phyloP scores from a whole-genome alignment of 139 green algal species.

The Tetradesmus lagerheimii region DNA sequence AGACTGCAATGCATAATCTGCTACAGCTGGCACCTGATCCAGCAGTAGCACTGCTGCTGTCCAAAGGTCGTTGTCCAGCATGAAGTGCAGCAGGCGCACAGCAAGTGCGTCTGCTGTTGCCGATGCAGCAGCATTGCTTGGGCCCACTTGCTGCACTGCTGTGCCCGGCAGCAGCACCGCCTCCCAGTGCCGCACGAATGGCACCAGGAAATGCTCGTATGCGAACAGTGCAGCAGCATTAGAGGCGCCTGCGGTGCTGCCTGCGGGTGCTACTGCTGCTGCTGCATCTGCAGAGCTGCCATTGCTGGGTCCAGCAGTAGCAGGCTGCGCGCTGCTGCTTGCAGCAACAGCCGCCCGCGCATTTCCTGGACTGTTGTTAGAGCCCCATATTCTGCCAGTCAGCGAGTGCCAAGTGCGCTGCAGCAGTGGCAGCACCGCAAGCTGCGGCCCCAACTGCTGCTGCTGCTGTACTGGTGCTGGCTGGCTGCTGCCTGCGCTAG shows the following conservation, averaged over 20 bases:
- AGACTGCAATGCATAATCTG: neutral
- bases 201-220: neutral
- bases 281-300: neutral
- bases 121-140: neutral
- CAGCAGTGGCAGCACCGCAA: neutral
- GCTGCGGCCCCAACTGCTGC: neutral
- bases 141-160: neutral
- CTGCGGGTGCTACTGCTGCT: neutral
- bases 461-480: neutral
- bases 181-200: neutral
- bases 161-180: neutral
- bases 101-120: neutral
- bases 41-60: neutral
- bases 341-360: neutral
- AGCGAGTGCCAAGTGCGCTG: neutral
- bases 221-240: neutral
- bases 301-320: neutral
- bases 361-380: neutral
- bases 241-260: neutral
- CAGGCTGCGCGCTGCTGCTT: neutral
- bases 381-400: neutral
- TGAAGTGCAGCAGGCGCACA: slow-evolving; percentile 8
- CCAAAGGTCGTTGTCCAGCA: slow-evolving; percentile 34
- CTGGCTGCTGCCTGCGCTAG: neutral
- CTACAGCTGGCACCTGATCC: neutral